Base-by-base conservation (phyloP, 306 rosid genomes). In the Cucurbita moschata region DNA sequence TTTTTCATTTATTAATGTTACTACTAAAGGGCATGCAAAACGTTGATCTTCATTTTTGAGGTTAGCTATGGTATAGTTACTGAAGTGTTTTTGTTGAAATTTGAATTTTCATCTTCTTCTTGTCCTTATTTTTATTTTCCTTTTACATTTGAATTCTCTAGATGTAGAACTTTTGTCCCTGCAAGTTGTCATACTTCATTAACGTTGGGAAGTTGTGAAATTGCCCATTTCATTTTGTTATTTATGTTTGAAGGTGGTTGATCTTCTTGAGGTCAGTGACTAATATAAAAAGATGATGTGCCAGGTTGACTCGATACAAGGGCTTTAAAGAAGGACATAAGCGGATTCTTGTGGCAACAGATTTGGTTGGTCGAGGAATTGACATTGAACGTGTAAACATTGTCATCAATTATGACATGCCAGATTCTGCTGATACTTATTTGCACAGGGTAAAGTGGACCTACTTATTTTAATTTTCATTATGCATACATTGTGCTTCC, bases 381-480 rank as follows among this genome's bases (percentile, higher is more conserved):
- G 99, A 95, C 80, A 95, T 95, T 46, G 99, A 95, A 54, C 99
- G 99, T 30, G 97, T 95, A 40, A 95, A 95, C 79, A 95, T 95
- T 15, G 99, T 95, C 44, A 95, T 95, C 76, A 95, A 95, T 69
- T 95, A 95, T 80, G 99, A 94, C 78, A 95, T 95, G 99, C 99
- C 99, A 42, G 99, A 95, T 79, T 91, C 99, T 12, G 99, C 99
- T 4, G 99, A 95, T 81, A 95, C 97, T 5, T 95, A 95, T 72
- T 76, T 95, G 80, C 99, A 95, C 85, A 91, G 99, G 92, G 99
- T 95, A 81, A 70, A 30, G 10, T 26, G 44, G 52, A 84, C 18
- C 60, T 21, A 13, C 10, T 8, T n/a, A 26, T 9, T 57, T 11
- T 5, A 53, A 35, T 51, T 10, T 12, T 14, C 54, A 19, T 56